Conservation (phyloP, 768 basidiomycete genomes). For the Inosperma sp. region DNA sequence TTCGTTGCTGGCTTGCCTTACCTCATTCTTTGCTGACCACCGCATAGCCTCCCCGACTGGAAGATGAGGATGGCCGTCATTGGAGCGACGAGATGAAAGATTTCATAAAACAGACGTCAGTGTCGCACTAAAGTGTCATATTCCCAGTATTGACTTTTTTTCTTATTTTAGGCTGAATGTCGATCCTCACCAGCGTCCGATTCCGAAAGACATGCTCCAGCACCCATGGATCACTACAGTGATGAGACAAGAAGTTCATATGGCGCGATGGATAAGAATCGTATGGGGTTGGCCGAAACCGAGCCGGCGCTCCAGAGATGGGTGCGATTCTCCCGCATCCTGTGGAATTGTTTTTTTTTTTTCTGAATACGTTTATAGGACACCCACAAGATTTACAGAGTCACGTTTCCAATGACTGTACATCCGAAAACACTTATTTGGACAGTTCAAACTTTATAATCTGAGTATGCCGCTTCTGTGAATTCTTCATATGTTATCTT, state of each 20-base stretch:
- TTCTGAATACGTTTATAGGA: not conserved
- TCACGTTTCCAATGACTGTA: constrained; percentile 1
- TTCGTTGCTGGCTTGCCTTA: constrained; percentile 30
- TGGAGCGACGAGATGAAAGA: constrained; percentile 90
- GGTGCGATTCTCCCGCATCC: constrained; percentile 28
- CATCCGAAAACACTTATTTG: not conserved
- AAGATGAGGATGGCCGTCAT: constrained; percentile 62
- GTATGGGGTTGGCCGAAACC: constrained; percentile 74
- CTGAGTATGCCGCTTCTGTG: too few relatives aligned
- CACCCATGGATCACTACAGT: constrained; percentile 79
- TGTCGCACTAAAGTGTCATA: constrained; percentile 17
- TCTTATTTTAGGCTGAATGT: constrained; percentile 56
- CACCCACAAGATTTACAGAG: constrained; percentile 3
- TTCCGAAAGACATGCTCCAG: constrained; percentile 74
- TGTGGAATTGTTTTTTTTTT: not conserved
- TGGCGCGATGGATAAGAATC: constrained; percentile 84
- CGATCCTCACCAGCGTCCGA: constrained; percentile 63
- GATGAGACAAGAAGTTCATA: constrained; percentile 80
- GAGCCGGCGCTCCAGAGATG: constrained; percentile 40
- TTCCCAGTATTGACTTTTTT: constrained; percentile 5
- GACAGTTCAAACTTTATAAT: not conserved
- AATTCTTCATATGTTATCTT: too few relatives aligned
- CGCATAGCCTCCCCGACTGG: constrained; percentile 70
- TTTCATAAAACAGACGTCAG: constrained; percentile 82
- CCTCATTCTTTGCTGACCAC: constrained; percentile 7